These are phyloP conservation scores for Eucalyptus regnans DNA, from an alignment of 345 rosid genomes.

Conservation along the genomic window DNA sequence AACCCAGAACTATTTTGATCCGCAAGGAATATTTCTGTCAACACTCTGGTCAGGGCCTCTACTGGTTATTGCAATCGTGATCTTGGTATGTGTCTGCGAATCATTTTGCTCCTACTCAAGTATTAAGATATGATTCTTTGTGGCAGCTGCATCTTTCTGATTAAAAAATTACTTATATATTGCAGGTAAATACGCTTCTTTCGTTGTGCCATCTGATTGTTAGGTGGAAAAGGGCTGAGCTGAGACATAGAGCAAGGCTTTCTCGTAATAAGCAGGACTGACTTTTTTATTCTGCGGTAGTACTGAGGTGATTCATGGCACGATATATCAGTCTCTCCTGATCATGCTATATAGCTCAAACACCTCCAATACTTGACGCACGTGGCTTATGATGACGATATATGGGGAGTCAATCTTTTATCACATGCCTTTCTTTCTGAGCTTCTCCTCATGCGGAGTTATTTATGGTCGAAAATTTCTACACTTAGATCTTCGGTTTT, in stretches of 20 bases:
- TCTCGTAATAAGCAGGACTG: constrained; percentile 69
- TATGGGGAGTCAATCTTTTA: neutral
- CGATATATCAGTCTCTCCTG: neutral
- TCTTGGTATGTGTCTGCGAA: constrained; percentile 44
- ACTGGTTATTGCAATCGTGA: constrained; percentile 57
- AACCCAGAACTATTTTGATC: constrained; percentile 84
- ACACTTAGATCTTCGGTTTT: neutral
- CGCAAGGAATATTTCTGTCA: constrained; percentile 70
- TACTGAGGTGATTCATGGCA: neutral
- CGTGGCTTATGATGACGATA: neutral
- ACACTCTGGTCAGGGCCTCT: constrained; percentile 97
- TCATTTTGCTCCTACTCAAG: neutral
- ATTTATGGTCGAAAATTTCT: neutral
- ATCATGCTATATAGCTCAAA: neutral
- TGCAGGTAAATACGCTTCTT: constrained; percentile 80
- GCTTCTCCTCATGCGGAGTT: neutral
- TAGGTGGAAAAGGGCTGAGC: constrained; percentile 93
- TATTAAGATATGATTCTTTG: neutral
- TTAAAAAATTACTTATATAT: neutral
- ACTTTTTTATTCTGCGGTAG: neutral
- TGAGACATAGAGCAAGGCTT: constrained; percentile 76
- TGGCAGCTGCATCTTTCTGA: neutral
- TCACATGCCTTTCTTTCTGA: neutral
- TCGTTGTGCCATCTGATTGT: constrained; percentile 74
- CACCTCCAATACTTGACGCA: neutral